These are phyloP conservation scores for Chlamydomonas sp. DNA, from an alignment of 139 green algal species.

Conservation along the genomic window DNA sequence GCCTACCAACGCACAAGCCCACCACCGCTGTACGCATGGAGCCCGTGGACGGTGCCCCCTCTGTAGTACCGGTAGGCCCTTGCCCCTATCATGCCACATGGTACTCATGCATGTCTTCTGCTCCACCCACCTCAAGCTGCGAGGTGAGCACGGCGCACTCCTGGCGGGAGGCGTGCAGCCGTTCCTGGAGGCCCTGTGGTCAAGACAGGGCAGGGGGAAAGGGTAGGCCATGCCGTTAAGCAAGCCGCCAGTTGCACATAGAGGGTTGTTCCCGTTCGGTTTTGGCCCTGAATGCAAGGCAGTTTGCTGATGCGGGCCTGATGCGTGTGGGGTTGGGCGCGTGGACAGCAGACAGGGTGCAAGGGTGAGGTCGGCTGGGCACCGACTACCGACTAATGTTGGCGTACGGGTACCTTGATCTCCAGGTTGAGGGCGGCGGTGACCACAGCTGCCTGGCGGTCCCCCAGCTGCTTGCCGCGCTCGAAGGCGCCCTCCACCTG, in stretches of 20 bases:
- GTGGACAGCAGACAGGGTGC: too few species aligned
- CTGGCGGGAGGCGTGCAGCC: neutral
- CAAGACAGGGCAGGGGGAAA: neutral
- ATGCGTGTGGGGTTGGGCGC: too few species aligned
- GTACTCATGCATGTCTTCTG: neutral
- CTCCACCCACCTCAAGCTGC: neutral
- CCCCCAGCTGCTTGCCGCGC: conserved; percentile 4
- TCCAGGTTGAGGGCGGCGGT: neutral
- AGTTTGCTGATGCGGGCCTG: too few species aligned
- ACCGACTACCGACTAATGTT: too few species aligned
- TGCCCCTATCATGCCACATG: too few species aligned
- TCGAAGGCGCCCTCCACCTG: conserved; percentile 1
- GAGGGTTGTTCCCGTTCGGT: too few species aligned
- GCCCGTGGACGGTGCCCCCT: too few species aligned
- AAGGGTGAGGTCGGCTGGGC: too few species aligned
- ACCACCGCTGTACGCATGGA: too few species aligned
- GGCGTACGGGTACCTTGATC: conserved; percentile 3
- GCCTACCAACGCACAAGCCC: too few species aligned
- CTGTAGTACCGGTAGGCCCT: too few species aligned
- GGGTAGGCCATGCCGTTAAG: neutral
- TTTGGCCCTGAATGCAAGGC: too few species aligned
- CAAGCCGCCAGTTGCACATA: neutral
- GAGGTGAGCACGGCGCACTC: neutral
- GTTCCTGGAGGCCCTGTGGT: neutral
- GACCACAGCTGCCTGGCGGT: conserved; percentile 11